Conservation (phyloP, 495 filamentous ascomycete genomes). For the Pseudomonodictys pantanalensis region DNA sequence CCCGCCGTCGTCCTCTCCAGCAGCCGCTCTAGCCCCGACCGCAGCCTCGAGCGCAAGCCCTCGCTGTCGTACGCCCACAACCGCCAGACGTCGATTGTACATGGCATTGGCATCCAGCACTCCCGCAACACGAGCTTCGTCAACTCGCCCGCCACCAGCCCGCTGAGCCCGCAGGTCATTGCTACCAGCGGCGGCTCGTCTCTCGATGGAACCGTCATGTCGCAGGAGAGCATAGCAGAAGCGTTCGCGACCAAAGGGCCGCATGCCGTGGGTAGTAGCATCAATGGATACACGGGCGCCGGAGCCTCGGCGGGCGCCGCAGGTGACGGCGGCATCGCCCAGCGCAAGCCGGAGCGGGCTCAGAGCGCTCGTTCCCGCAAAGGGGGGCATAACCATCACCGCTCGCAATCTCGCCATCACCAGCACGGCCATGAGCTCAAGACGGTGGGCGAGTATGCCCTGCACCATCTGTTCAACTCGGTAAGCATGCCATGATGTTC, state of each 20-base stretch:
- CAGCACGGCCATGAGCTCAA: constrained; percentile 69
- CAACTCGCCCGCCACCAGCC: constrained; percentile 65
- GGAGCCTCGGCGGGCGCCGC: background rate
- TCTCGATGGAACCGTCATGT: constrained; percentile 33
- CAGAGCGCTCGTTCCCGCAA: constrained; percentile 62
- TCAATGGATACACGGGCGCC: constrained; percentile 1
- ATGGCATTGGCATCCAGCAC: constrained; percentile 91
- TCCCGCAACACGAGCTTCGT: constrained; percentile 80
- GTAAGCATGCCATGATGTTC: constrained; percentile 46
- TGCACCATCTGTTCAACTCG: constrained; percentile 94
- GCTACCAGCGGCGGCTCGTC: constrained; percentile 52
- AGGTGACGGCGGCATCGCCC: background rate
- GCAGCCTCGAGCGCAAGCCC: constrained; percentile 63
- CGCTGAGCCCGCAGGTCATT: constrained; percentile 79
- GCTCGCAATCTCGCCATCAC: constrained; percentile 74
- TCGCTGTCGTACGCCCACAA: constrained; percentile 81
- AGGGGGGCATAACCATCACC: constrained; percentile 70
- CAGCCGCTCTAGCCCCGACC: constrained; percentile 31
- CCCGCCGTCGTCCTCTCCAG: constrained; percentile 30
- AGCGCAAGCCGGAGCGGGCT: constrained; percentile 56
- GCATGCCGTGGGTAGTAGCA: background rate
- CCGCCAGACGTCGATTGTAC: constrained; percentile 89
- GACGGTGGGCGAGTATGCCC: constrained; percentile 92
- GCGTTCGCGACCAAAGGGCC: constrained; percentile 23
- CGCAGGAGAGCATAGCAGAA: constrained; percentile 33